A percentile compares a stretch with the other conserved stretches of the same genome.
These are phyloP conservation scores for Epichloe gansuensis DNA, from an alignment of 2,329 filamentous ascomycete species.

Conservation along the genomic window DNA sequence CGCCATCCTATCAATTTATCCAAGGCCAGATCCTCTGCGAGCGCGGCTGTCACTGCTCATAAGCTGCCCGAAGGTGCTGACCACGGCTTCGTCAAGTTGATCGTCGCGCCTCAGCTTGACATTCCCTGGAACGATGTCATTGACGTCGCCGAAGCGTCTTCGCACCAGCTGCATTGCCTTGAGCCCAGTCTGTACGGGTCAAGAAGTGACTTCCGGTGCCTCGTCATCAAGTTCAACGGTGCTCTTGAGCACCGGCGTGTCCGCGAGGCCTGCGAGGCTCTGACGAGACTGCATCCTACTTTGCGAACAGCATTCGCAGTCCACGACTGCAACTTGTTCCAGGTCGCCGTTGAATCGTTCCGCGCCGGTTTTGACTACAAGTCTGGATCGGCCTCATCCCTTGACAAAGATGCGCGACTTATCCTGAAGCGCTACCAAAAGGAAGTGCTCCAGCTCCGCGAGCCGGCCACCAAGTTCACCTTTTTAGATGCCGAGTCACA, in stretches of 20 bases:
- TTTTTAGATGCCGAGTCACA: conserved; percentile 36
- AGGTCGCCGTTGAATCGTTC: conserved; percentile 32
- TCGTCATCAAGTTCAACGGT: conserved; percentile 35
- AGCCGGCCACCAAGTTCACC: conserved; percentile 35
- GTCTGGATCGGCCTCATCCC: conserved; percentile 26
- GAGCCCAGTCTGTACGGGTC: conserved; percentile 33
- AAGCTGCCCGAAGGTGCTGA: conserved; percentile 10
- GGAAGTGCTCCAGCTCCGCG: conserved; percentile 25
- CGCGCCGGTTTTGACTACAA: conserved; percentile 30
- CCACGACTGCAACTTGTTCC: conserved; percentile 33
- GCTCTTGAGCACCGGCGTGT: conserved; percentile 28
- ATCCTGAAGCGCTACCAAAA: conserved; percentile 30
- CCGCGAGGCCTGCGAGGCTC: conserved; percentile 31
- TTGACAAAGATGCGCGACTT: conserved; percentile 27
- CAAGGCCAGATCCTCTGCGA: conserved; percentile 2
- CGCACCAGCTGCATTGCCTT: conserved; percentile 33
- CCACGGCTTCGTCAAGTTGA: conserved; percentile 25
- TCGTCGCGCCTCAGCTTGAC: conserved; percentile 30
- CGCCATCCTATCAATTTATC: neutral
- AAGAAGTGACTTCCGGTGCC: conserved; percentile 33
- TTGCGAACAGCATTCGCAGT: conserved; percentile 41
- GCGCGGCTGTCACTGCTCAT: conserved; percentile 4
- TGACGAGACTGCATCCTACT: conserved; percentile 34
- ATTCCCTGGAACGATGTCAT: conserved; percentile 29
- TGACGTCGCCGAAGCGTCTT: conserved; percentile 35